Evolutionary conservation across 2,329 filamentous ascomycete species (phyloP), one percentile per base, ranked within the genome.

Genomic region (Hypoxylon sp.): DNA sequence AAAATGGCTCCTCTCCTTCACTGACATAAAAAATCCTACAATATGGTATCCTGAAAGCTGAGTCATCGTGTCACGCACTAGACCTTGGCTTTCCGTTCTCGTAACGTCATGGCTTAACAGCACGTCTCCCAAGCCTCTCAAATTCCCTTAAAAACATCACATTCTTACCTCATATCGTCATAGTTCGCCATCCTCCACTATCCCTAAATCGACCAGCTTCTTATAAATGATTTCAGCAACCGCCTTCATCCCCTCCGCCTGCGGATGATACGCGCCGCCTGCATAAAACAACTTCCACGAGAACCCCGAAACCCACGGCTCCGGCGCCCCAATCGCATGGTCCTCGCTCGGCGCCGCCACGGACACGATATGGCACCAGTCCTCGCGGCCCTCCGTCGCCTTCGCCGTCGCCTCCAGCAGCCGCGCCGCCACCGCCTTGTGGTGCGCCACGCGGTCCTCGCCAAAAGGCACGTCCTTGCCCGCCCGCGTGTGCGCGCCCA

Each of bases 261-360:
- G 71, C 1, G 77, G 77, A 54, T 79, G 77, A 26, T 77, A 79
- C 26, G 75, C 75, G 33, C 70, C 63, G 3, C 75, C 74, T 8
- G 54, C 57, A 33, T 63, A 60, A 48, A 74, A 74, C 13, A 76
- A 54, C 51, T 71, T 71, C 73, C 73, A 75, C 13, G 68, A 66
- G 61, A 78, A 78, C 11, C 74, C 76, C 5, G 69, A 73, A 54
- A 79, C 76, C 77, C 77, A 79, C 5, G 77, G 76, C 5, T 69
- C 59, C n/a, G 63, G 50, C 6, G 74, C 70, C 4, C 77, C 77
- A 35, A 78, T 59, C 14, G 74, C 77, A 52, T 78, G 77, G 5
- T 44, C 63, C 47, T 67, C 69, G 58, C 77, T 78, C 10, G 71
- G 54, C 9, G 54, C 72, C 3, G 69, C 73, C 11, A 78, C 67